These are phyloP conservation scores for Delphinella strobiligena DNA, from an alignment of 2,329 filamentous ascomycete genomes.

Conservation along the genomic window DNA sequence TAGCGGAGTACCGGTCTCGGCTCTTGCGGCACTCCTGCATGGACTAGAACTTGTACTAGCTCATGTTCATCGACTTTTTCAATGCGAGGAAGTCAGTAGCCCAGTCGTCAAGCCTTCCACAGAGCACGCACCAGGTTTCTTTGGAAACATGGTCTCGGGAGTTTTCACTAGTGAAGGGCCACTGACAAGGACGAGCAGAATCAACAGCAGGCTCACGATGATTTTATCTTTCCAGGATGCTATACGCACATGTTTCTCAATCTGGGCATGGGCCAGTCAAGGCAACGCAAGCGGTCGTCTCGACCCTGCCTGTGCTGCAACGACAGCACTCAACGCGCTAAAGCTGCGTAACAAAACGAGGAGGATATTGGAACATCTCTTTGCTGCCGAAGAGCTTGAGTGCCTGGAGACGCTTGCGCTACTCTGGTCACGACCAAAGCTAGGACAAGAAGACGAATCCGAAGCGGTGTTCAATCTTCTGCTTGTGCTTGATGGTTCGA, in stretches of 20 bases:
- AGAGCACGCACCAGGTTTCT: conserved; percentile 75
- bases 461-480: conserved; percentile 67
- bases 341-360: conserved; percentile 83
- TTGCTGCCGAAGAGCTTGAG: conserved; percentile 82
- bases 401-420: conserved; percentile 85
- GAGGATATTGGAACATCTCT: conserved; percentile 81
- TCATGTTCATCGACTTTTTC: conserved; percentile 61
- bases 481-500: conserved; percentile 80
- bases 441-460: conserved; percentile 22
- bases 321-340: conserved; percentile 86
- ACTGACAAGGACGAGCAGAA: conserved; percentile 70
- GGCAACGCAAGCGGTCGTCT: conserved; percentile 44
- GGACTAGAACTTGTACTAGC: conserved; percentile 86
- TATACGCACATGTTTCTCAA: conserved; percentile 78
- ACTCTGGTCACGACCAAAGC: conserved; percentile 55
- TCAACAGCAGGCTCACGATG: conserved; percentile 86
- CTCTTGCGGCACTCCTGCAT: conserved; percentile 75
- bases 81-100: conserved; percentile 56
- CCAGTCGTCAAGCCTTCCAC: conserved; percentile 59
- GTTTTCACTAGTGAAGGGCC: conserved; percentile 62
- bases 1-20: conserved; percentile 31
- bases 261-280: conserved; percentile 85
- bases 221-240: conserved; percentile 95
- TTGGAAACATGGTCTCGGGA: conserved; percentile 87
- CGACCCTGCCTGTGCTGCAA: conserved; percentile 52